Base-by-base conservation (phyloP, 352 stramenopile genomes). In the Blastocystis sp. region DNA sequence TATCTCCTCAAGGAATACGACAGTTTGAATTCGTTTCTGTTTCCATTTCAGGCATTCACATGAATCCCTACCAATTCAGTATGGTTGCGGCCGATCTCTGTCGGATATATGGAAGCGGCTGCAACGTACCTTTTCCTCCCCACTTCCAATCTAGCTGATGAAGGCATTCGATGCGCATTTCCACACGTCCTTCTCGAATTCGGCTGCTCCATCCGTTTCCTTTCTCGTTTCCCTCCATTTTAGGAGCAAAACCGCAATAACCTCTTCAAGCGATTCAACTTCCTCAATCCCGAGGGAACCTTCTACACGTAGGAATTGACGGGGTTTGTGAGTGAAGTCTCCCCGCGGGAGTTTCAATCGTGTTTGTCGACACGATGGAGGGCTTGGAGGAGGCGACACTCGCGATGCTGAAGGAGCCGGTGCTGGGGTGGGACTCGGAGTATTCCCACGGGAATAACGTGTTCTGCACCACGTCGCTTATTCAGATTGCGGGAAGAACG, bases 401-500 rank as follows among this genome's bases (percentile, higher is more conserved):
- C 6, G 63, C 40, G 29, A 75, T 75, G 63, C 14, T 11, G 7
- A 11, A 34, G 29, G 63, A 75, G 46, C 9, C 63, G 21, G 63
- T 75, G 7, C 63, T 75, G 21, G 63, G 63, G 29, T 75, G 63
- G 63, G 63, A 75, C n/a, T 59, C 11, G 2, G 51, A 59, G 11
- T 59, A 14, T 14, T 59, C 51, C 2, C 51, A 59, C 32, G 51
- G 51, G 32, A 59, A 59, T 59, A 59, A 14, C 32, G 51, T 59
- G 32, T 59, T 59, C 51, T 59, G 51, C 32, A 59, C 51, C n/a
- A 27, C 11, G 4, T 59, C 51, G 32, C 32, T 59, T 6, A 59
- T 59, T 59, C 51, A 59, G 32, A 27, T 59, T 6, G 51, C 51
- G n/a, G 51, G 51, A 3, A 18, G 32, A 59, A 59, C n/a, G 51